These are phyloP conservation scores for Claviceps citrina DNA, from an alignment of 2,329 filamentous ascomycete genomes.

Conservation along the genomic window DNA sequence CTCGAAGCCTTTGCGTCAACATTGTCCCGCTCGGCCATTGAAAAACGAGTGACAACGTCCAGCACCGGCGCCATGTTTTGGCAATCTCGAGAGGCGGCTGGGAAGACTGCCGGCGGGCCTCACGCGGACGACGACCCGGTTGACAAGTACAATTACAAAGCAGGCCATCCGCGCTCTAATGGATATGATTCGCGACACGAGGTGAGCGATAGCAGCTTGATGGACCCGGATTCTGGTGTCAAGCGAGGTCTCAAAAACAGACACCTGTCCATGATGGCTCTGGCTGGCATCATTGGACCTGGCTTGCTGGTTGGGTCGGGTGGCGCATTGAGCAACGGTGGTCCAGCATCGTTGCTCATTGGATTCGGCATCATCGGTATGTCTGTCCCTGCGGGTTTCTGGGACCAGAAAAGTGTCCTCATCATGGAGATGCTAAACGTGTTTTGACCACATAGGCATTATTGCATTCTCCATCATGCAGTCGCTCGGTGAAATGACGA, in stretches of 20 bases:
- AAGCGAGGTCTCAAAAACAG: conserved; percentile 54
- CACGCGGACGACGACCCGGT: conserved; percentile 8
- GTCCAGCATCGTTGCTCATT: conserved; percentile 56
- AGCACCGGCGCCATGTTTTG: conserved; percentile 3
- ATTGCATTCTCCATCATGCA: conserved; percentile 57
- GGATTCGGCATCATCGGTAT: conserved; percentile 53
- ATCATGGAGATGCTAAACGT: not conserved
- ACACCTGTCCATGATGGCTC: conserved; percentile 50
- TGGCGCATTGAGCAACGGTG: conserved; percentile 50
- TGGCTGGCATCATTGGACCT: conserved; percentile 50
- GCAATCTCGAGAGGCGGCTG: not conserved
- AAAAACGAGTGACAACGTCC: conserved; percentile 1
- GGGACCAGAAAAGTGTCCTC: too few species aligned
- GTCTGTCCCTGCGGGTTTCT: too few species aligned
- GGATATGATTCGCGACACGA: conserved; percentile 6
- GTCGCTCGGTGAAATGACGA: conserved; percentile 59
- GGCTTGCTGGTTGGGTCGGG: conserved; percentile 59
- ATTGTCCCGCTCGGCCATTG: too few species aligned
- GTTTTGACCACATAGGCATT: conserved; percentile 24
- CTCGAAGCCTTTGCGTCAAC: too few species aligned
- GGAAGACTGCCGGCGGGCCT: conserved; percentile 1
- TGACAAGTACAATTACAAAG: conserved; percentile 7
- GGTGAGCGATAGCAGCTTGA: conserved; percentile 22
- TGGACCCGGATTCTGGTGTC: conserved; percentile 49
- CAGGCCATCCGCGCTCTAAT: conserved; percentile 9